Evolutionary conservation across 2,329 filamentous ascomycete genomes (phyloP), one percentile per base, ranked within the genome.

Genomic region (Sordariomycetes sp.): DNA sequence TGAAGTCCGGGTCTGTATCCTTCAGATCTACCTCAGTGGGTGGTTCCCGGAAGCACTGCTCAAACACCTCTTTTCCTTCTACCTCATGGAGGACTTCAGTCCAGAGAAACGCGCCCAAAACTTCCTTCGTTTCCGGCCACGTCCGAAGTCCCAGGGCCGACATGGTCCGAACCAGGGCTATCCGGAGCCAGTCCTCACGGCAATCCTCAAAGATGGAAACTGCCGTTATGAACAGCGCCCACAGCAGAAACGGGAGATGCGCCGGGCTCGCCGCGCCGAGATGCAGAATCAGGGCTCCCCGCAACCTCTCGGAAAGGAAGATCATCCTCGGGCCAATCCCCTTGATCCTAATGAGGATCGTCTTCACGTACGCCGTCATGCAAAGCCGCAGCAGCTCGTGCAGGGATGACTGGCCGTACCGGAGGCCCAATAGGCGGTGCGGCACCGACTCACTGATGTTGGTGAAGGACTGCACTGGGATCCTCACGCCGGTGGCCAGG

Each of bases 361-460:
- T 61, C 48, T 65, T 67, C 18, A 62, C 60, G 25, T 61, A 66
- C 0, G 64, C 65, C 2, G 68, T 50, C 66, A 68, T 65, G 8
- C 58, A 64, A 1, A 66, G 53, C 12, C 63, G 53, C 22, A 61
- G 34, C 1, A 63, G 22, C 48, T 62, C 62, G 2, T 60, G 20
- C 2, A 58, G 18, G 2, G 63, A 62, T 3, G 57, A 12, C 1
- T 57, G 25, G 2, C 63, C 62, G 32, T 61, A 62, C 10, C 56
- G 48, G 2, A 68, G 59, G 40, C 57, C 53, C 7, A 65, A 14
- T 0, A 68, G 59, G 1, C 66, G 61, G 16, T 63, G 63, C 7
- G 66, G 65, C 1, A 64, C 62, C 7, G 65, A 64, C 3, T 63
- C 60, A 8, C 61, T 59, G 2, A 65, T 53, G n/a, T 60, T 60